Percentiles rank a stretch among this genome's conserved stretches.
Evolutionary conservation across 208 protist species (phyloP).

Genomic region (Porcisia deanei): DNA sequence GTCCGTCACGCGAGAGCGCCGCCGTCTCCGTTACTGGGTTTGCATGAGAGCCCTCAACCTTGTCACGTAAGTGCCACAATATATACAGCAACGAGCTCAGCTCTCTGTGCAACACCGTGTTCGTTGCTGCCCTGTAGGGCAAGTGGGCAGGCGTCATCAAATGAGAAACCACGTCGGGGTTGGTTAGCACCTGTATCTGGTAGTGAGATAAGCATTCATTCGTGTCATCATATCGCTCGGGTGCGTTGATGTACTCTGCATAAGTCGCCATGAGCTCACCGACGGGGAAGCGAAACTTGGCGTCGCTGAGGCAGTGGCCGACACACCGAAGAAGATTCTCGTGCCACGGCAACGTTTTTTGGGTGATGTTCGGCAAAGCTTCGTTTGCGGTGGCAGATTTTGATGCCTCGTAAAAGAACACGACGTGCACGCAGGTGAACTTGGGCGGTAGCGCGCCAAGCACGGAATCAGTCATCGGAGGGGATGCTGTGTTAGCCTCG

Average conservation of each 20-base stretch:
- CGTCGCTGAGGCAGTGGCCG: conserved; percentile 43
- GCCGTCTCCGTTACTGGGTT: conserved; percentile 13
- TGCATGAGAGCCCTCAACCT: neutral
- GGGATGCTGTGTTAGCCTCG: neutral
- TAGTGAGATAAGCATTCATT: conserved; percentile 16
- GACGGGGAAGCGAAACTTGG: conserved; percentile 54
- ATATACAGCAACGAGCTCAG: conserved; percentile 50
- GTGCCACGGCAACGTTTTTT: conserved; percentile 14
- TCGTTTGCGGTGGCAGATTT: conserved; percentile 15
- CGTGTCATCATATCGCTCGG: conserved; percentile 16
- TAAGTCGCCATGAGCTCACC: conserved; percentile 58
- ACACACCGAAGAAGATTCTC: conserved; percentile 24
- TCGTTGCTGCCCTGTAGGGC: conserved; percentile 30
- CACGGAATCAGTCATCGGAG: conserved; percentile 10
- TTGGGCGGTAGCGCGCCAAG: conserved; percentile 19
- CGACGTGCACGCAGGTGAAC: conserved; percentile 40
- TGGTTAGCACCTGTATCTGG: conserved; percentile 72
- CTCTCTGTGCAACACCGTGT: conserved; percentile 62
- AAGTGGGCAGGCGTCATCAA: conserved; percentile 40
- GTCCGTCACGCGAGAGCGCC: conserved; percentile 20
- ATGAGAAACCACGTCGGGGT: conserved; percentile 44
- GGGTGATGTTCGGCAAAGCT: neutral
- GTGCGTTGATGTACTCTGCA: conserved; percentile 42
- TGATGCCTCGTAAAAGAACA: conserved; percentile 37
- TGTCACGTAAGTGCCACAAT: conserved; percentile 24